A percentile compares a stretch with the other conserved stretches of the same genome.
phyloP scores from a whole-genome alignment of 306 rosid species.

The Argentina anserina region DNA sequence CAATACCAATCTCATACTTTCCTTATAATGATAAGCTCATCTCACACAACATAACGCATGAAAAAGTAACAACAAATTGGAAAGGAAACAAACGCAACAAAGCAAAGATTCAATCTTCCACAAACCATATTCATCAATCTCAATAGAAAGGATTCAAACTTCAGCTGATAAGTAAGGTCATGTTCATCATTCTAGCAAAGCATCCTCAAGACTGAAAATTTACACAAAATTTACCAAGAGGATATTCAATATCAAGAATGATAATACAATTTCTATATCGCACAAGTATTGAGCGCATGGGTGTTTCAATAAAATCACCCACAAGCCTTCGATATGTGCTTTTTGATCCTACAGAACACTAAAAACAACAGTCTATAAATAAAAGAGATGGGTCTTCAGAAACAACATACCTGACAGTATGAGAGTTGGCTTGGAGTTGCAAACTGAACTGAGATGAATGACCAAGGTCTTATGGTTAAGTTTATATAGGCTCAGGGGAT shows the following conservation, averaged over 20 bases:
- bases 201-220: constrained; percentile 30
- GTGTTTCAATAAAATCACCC: constrained; percentile 22
- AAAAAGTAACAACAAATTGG: background rate
- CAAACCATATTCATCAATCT: background rate
- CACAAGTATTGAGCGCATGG: constrained; percentile 72
- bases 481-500: constrained; percentile 17
- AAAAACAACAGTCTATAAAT: background rate
- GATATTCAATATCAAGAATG: constrained; percentile 25
- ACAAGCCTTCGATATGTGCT: constrained; percentile 89
- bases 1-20: background rate
- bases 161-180: background rate
- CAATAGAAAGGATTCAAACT: background rate
- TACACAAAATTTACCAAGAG: constrained; percentile 24
- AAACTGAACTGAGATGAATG: constrained; percentile 6
- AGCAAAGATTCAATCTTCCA: background rate
- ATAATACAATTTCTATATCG: constrained; percentile 29
- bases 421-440: background rate
- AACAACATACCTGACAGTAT: background rate
- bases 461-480: background rate
- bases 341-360: background rate
- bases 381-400: background rate
- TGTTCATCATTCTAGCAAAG: constrained; percentile 41
- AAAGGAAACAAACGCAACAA: background rate
- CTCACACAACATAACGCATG: background rate
- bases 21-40: background rate